Evolutionary conservation across 1,284 basidiomycete species (phyloP).

Genomic region (Cutaneotrichosporon curvatum): DNA sequence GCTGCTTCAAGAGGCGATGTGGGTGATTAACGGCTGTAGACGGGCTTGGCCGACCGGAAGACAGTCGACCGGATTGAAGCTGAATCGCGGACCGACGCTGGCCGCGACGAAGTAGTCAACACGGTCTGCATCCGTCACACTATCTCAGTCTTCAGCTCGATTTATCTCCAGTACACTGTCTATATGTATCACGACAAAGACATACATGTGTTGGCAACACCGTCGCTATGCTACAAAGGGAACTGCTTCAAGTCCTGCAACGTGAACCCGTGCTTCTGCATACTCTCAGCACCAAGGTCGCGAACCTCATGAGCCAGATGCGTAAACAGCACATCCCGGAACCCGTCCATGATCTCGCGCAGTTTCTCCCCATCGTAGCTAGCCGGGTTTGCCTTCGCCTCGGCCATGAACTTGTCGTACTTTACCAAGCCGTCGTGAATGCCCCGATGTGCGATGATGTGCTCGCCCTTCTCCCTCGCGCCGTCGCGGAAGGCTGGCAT

Average conservation of each 20-base stretch:
- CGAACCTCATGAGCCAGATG: slow-evolving; percentile 63
- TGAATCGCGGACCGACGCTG: too few species aligned
- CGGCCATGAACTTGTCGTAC: slow-evolving; percentile 51
- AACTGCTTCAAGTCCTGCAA: slow-evolving; percentile 56
- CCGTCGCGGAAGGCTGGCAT: slow-evolving; percentile 55
- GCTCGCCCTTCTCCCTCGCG: slow-evolving; percentile 49
- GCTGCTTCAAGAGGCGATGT: too few species aligned
- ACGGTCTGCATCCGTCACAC: too few species aligned
- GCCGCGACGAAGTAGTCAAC: too few species aligned
- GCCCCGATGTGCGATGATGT: slow-evolving; percentile 57
- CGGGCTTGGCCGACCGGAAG: too few species aligned
- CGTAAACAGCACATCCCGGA: slow-evolving; percentile 58
- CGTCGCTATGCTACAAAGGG: slow-evolving; percentile 46
- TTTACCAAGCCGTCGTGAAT: slow-evolving; percentile 60
- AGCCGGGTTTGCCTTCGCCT: slow-evolving; percentile 51
- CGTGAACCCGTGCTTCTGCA: slow-evolving; percentile 58
- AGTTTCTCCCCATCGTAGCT: slow-evolving; percentile 56
- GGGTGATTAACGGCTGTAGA: too few species aligned
- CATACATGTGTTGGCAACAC: too few species aligned
- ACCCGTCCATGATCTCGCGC: slow-evolving; percentile 56
- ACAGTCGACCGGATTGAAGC: too few species aligned
- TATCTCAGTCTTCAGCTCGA: too few species aligned
- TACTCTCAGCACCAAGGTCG: slow-evolving; percentile 57
- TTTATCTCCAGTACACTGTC: too few species aligned
- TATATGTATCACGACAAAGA: too few species aligned